Evolutionary conservation across 345 rosid genomes (phyloP), one percentile per base, ranked within the genome.

Genomic region (Geranium brycei): DNA sequence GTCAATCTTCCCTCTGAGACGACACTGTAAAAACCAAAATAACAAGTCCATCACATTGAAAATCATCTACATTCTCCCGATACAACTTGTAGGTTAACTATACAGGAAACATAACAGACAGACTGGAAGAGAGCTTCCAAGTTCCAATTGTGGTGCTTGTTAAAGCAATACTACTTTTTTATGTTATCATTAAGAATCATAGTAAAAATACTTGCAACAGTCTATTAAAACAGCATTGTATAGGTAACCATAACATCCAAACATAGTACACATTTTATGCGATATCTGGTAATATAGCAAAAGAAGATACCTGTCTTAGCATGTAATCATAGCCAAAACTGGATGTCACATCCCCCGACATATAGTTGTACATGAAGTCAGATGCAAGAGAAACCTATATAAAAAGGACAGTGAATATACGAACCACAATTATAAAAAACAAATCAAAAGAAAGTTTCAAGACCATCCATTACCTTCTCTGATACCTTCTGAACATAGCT

Each of bases 401-500:
- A 67, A 53, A 69, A 66, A 18, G 57, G 31, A 62, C 62, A 59
- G 56, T 4, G 19, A 64, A 68, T 73, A 66, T 62, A 66, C 4
- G 23, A 32, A 28, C 17, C 57, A 63, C 58, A 57, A 66, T 32
- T 17, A 59, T 23, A 53, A 59, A 53, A 19, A 18, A 51, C 56
- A 18, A n/a, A 62, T 17, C 41, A 51, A 23, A 23, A 62, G 16
- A 8, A 64, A 63, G 12, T 17, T 19, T 8, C 51, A 32, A 65
- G 62, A 64, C 30, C 16, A 31, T 15, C 17, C 38, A 63, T 67
- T 75, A 93, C 99, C 99, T 93, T 93, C 58, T 93, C 95, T 28
- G 97, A 90, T 59, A 90, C 76, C 82, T 93, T 93, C 86, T 93
- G 99, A 71, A 93, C 96, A 69, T 93, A 93, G 80, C 96, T 87